These are phyloP conservation scores for Phialophora verrucosa DNA, from an alignment of 2,329 filamentous ascomycete genomes.

Conservation along the genomic window DNA sequence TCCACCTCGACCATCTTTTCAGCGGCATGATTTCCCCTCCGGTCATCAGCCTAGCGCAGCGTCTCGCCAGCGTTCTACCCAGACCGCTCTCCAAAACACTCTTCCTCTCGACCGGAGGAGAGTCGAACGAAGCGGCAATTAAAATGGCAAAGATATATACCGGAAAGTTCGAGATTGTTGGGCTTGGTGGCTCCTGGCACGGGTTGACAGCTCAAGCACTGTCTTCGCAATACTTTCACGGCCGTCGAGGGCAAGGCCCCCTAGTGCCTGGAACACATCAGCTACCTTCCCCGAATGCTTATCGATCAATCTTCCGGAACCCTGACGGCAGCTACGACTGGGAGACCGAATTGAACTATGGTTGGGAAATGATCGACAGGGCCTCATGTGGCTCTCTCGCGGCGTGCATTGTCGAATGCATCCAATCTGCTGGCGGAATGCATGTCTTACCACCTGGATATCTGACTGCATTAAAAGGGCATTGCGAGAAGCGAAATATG, in stretches of 20 bases:
- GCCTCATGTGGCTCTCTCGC: slow-evolving; percentile 66
- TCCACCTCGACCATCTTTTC: slow-evolving; percentile 63
- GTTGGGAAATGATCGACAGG: slow-evolving; percentile 65
- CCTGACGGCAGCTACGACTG: slow-evolving; percentile 68
- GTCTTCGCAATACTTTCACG: slow-evolving; percentile 60
- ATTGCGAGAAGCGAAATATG: slow-evolving; percentile 62
- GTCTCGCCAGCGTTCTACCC: slow-evolving; percentile 57
- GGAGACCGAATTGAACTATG: slow-evolving; percentile 67
- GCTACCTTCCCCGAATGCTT: slow-evolving; percentile 65
- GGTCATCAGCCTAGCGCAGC: slow-evolving; percentile 59
- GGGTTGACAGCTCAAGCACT: slow-evolving; percentile 62
- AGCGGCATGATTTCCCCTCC: slow-evolving; percentile 64
- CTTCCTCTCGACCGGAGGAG: slow-evolving; percentile 63
- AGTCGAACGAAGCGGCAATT: slow-evolving; percentile 66
- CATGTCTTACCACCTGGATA: slow-evolving; percentile 65
- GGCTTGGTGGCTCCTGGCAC: slow-evolving; percentile 64
- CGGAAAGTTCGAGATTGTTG: slow-evolving; percentile 68
- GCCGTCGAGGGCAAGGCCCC: slow-evolving; percentile 54
- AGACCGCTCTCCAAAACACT: slow-evolving; percentile 59
- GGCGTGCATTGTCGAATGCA: slow-evolving; percentile 67
- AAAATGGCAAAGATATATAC: slow-evolving; percentile 68
- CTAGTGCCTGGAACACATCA: slow-evolving; percentile 43
- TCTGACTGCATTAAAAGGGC: slow-evolving; percentile 59
- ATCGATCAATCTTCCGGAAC: slow-evolving; percentile 66
- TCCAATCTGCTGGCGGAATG: slow-evolving; percentile 65